Evolutionary conservation across 768 basidiomycete species (phyloP), one percentile per base, ranked within the genome.

Genomic region (Pisolithus albus): DNA sequence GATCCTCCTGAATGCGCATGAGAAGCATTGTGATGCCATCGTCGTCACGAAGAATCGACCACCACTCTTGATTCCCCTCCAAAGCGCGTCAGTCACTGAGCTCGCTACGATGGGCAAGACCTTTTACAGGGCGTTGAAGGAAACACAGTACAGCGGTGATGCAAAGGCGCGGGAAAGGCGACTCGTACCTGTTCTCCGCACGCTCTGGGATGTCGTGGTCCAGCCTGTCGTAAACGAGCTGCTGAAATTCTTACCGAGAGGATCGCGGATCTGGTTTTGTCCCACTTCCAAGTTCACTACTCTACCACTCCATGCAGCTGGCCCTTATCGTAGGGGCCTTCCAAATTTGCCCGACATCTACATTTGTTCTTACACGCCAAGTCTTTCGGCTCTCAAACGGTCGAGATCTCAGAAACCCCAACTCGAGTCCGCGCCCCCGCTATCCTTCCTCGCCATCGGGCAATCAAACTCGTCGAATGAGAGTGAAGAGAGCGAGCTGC

Each of bases 21-120:
- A 30, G 9, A 51, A 24, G 34, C 60, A 70, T n/a, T 75, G 71
- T 36, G 71, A 76, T 51, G 73, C 71, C 0, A 24, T 76, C 24
- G 66, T 73, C 11, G 58, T 74, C 21, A 39, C 60, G n/a, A 39
- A 58, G 10, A 52, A 56, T 9, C 52, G 51, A 8, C 32, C 56
- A 2, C 64, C 62, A 0, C 58, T 52, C 36, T 55, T 55, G 19
- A 53, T 65, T 5, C 56, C 60, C 8, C 63, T 64, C 32, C 55
- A 53, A 0, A 15, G 50, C 24, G 48, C 56, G 10, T 54, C 58
- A 1, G 52, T 58, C 19, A 46, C 46, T 1, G 54, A 54, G 56
- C 34, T 34, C 11, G 34, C 11, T 11, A 15, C 5, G 13, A 34
- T 34, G 34, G 13, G 34, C 11, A 11, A 13, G 34, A 34, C 11